These are phyloP conservation scores for Trichoderma orchidacearum DNA, from an alignment of 495 filamentous ascomycete species.

Conservation along the genomic window DNA sequence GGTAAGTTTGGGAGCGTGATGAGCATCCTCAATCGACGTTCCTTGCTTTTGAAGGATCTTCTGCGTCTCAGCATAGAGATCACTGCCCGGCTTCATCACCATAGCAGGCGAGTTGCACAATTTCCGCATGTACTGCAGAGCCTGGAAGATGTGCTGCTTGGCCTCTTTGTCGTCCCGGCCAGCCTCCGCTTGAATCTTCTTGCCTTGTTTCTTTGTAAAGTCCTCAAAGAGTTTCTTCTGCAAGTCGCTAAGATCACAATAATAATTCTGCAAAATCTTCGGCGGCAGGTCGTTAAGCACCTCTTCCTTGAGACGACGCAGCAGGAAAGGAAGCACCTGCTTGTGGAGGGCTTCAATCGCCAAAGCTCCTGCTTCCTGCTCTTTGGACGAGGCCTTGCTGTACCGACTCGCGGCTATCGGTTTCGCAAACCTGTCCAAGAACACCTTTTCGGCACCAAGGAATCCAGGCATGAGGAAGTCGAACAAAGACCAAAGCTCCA, in stretches of 20 bases:
- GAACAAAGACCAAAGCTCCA: slow-evolving; percentile 95
- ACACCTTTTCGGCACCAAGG: slow-evolving; percentile 95
- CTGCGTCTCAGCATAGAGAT: slow-evolving; percentile 77
- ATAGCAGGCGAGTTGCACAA: slow-evolving; percentile 94
- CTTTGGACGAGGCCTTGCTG: slow-evolving; percentile 93
- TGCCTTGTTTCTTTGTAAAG: slow-evolving; percentile 85
- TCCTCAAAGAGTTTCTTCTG: slow-evolving; percentile 93
- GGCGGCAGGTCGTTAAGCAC: slow-evolving; percentile 92
- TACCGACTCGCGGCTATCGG: slow-evolving; percentile 91
- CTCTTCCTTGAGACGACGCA: slow-evolving; percentile 94
- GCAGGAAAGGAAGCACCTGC: slow-evolving; percentile 91
- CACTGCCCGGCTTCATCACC: slow-evolving; percentile 87
- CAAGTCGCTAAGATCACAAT: slow-evolving; percentile 93
- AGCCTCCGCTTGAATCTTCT: slow-evolving; percentile 64
- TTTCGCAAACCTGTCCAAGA: slow-evolving; percentile 93
- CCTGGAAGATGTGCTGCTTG: slow-evolving; percentile 98
- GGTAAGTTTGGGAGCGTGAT: slow-evolving; percentile 83
- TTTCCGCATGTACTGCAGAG: slow-evolving; percentile 97
- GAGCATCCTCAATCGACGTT: slow-evolving; percentile 66
- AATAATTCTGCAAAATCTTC: slow-evolving; percentile 99
- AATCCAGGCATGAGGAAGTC: slow-evolving; percentile 99
- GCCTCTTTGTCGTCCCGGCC: slow-evolving; percentile 70
- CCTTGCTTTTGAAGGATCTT: slow-evolving; percentile 53
- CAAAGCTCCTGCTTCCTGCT: slow-evolving; percentile 91
- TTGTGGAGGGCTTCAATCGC: slow-evolving; percentile 97